Evolutionary conservation across 2,329 filamentous ascomycete species (phyloP).

Genomic region (Alternaria consortialis): DNA sequence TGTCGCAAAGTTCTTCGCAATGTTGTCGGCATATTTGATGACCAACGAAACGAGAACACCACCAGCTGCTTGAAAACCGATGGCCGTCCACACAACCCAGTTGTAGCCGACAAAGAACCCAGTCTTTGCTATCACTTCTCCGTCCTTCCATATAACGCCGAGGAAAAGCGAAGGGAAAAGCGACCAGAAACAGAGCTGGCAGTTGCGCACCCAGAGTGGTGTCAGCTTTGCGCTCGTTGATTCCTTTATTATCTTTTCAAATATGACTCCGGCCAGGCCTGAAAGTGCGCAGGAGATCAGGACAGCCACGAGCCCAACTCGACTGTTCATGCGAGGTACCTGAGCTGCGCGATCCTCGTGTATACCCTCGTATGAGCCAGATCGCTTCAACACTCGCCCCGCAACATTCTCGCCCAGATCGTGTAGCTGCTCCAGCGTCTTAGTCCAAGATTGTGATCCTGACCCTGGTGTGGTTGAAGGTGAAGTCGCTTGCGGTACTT

Average conservation of each 20-base stretch:
- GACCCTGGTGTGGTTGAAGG: slow-evolving; percentile 63
- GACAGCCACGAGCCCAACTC: slow-evolving; percentile 80
- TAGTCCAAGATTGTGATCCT: slow-evolving; percentile 76
- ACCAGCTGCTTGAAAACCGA: slow-evolving; percentile 81
- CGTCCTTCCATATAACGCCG: slow-evolving; percentile 87
- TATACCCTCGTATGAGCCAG: slow-evolving; percentile 91
- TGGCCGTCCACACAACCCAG: slow-evolving; percentile 85
- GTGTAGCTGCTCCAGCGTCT: slow-evolving; percentile 79
- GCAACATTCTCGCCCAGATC: slow-evolving; percentile 65
- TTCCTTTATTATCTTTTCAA: slow-evolving; percentile 91
- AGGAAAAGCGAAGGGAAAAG: slow-evolving; percentile 87
- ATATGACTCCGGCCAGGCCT: slow-evolving; percentile 84
- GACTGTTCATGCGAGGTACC: slow-evolving; percentile 74
- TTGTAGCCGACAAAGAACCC: slow-evolving; percentile 98
- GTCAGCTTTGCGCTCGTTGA: slow-evolving; percentile 71
- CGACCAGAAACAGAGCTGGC: slow-evolving; percentile 94
- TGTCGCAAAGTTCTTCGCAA: slow-evolving; percentile 92
- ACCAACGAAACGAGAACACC: slow-evolving; percentile 85
- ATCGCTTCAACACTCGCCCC: slow-evolving; percentile 65
- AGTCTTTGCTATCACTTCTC: slow-evolving; percentile 79
- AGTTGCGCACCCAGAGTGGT: slow-evolving; percentile 92
- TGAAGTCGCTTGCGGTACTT: slow-evolving; percentile 71
- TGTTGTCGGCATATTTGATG: slow-evolving; percentile 86
- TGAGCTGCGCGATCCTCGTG: slow-evolving; percentile 66
- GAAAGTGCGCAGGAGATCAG: slow-evolving; percentile 81